A percentile compares a stretch with the other conserved stretches of the same genome.
Conservation (phyloP, 805 yeast genomes). For the Candida qinlingensis region DNA sequence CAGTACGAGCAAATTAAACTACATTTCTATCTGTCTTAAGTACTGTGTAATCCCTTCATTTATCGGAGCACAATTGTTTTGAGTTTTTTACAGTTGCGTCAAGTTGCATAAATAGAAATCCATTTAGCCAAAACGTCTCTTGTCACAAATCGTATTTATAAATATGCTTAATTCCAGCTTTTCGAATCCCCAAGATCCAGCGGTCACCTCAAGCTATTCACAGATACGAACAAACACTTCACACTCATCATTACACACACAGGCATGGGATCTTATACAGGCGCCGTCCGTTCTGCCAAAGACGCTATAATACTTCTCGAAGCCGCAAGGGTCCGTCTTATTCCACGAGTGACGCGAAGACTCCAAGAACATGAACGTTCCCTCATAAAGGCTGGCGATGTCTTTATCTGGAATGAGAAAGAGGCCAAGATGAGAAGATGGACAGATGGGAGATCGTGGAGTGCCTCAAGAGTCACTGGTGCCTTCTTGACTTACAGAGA, state of each 20-base stretch:
- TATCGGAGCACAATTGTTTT: constrained; percentile 2
- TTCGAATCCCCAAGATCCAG: background rate
- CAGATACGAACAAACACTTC: background rate
- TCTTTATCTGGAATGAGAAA: constrained; percentile 68
- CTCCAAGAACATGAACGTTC: constrained; percentile 46
- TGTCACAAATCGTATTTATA: constrained; percentile 4
- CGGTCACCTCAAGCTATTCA: background rate
- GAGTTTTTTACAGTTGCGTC: background rate
- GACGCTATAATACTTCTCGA: constrained; percentile 65
- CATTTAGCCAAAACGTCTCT: background rate
- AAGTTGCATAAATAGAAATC: background rate
- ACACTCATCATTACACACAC: background rate
- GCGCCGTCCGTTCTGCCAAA: constrained; percentile 47
- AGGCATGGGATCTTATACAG: constrained; percentile 55
- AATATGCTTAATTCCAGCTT: background rate
- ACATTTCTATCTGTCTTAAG: too few relatives aligned
- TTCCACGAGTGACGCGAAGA: constrained; percentile 57
- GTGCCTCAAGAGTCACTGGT: constrained; percentile 65
- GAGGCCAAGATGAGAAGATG: constrained; percentile 70
- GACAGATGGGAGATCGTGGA: constrained; percentile 76
- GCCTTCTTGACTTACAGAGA: constrained; percentile 59
- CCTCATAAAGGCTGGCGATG: constrained; percentile 50
- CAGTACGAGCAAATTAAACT: too few relatives aligned
- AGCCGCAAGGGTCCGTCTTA: constrained; percentile 50
- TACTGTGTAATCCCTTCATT: background rate